Evolutionary conservation across 768 basidiomycete species (phyloP).

Genomic region (Psilocybe subaeruginosa): DNA sequence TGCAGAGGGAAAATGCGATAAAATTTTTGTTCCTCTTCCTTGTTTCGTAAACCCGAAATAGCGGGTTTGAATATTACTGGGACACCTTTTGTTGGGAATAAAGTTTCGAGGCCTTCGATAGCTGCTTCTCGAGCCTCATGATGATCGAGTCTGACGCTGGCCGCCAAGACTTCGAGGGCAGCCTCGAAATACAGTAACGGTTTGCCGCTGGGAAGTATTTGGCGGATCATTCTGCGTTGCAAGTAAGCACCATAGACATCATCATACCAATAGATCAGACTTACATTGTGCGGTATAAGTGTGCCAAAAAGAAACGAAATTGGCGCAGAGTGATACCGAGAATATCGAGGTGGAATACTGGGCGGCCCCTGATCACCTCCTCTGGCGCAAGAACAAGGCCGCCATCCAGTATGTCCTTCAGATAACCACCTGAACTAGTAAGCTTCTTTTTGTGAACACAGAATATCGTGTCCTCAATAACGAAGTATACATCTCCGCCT

Average conservation of each 20-base stretch:
- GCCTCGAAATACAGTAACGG: constrained; percentile 13
- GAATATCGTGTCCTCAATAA: constrained; percentile 22
- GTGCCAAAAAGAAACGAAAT: constrained; percentile 9
- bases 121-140: neutral
- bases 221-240: neutral
- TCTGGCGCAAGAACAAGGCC: neutral
- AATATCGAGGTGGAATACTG: neutral
- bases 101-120: neutral
- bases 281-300: constrained; percentile 7
- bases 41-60: neutral
- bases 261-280: neutral
- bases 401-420: constrained; percentile 15
- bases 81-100: constrained; percentile 1
- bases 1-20: constrained; percentile 19
- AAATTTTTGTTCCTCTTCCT: constrained; percentile 11
- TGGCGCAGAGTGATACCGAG: constrained; percentile 3
- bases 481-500: constrained; percentile 26
- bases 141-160: neutral
- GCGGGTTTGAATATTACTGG: constrained; percentile 5
- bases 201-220: neutral
- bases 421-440: constrained; percentile 15
- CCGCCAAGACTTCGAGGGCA: neutral
- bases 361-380: neutral
- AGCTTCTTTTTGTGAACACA: constrained; percentile 21
- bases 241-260: neutral